A percentile compares a stretch with the other conserved stretches of the same genome.
phyloP scores from a whole-genome alignment of 306 rosid species.

The Vigna trinervia region DNA sequence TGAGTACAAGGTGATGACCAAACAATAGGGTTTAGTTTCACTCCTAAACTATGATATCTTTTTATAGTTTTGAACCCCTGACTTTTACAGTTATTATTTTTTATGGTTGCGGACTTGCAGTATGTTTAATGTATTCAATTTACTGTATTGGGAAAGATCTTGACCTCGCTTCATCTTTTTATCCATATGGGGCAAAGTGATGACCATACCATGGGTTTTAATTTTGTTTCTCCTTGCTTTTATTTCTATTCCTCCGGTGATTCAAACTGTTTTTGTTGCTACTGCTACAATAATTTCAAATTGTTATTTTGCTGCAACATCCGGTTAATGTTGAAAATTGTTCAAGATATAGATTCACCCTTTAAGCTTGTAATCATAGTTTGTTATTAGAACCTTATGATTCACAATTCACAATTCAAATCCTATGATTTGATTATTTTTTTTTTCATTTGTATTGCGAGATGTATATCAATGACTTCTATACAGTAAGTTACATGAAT shows the following conservation, averaged over 20 bases:
- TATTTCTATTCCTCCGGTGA: constrained; percentile 13
- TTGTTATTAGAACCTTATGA: not conserved
- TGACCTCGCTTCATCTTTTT: not conserved
- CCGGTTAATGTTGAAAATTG: not conserved
- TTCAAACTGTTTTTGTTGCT: not conserved
- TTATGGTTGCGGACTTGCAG: not conserved
- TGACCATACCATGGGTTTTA: not conserved
- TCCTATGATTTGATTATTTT: not conserved
- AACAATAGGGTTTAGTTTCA: not conserved
- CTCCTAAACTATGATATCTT: not conserved
- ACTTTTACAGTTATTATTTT: not conserved
- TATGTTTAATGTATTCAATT: not conserved
- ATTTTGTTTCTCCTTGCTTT: constrained; percentile 11
- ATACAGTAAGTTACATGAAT: not conserved
- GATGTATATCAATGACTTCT: too few relatives aligned
- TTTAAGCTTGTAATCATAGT: not conserved
- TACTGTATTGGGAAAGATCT: constrained; percentile 1
- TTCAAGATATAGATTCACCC: not conserved
- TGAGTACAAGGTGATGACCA: constrained; percentile 13
- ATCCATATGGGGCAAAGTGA: constrained; percentile 5
- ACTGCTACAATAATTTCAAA: not conserved
- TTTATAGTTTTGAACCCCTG: not conserved
- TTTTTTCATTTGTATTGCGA: not conserved
- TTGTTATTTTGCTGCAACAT: not conserved
- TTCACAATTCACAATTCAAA: too few relatives aligned